Base-by-base conservation (phyloP, 805 yeast species). In the Candida loeiensis region DNA sequence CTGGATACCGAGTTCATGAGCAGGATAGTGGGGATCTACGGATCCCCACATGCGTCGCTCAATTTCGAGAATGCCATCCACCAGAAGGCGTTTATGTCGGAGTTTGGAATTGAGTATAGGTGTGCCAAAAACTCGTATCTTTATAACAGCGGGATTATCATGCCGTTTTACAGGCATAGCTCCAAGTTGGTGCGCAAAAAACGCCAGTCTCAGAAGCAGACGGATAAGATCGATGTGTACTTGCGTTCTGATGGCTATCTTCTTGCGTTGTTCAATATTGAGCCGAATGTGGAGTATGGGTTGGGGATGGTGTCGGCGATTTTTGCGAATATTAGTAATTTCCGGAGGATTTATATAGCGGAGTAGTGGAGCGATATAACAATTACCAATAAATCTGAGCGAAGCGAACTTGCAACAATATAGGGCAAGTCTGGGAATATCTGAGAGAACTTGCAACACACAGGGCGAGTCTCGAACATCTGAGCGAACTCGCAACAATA, bases 181-280 rank as follows among this genome's bases (percentile, higher is more conserved):
- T 61, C 77, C 2, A 72, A 64, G 47, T 48, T 78, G 30, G 71
- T 74, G 8, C 61, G 78, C 46, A 66, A 39, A 34, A 29, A 36
- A 31, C 28, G 25, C 15, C 34, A 29, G 24, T 19, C 14, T 29
- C 27, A 34, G 26, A 13, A 6, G 28, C 27, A 34, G 25, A 21
- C n/a, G 4, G 35, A 22, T 29, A 29, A 29, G 24, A 8, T 17
- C n/a, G 79, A 76, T 16, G 61, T 76, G 6, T 71, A 64, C 45
- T 62, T 72, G 43, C 64, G 74, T 46, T 63, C 76, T 1, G 79
- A 79, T 2, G 83, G 83, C 0, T 78, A 64, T 46, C 45, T 78
- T 36, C 61, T 79, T 36, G 72, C 71, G 4, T 64, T 69, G 3
- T 76, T 77, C 51, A 66, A 59, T 44, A 61, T 64, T 30, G 44